Evolutionary conservation across 2,329 filamentous ascomycete species (phyloP).

Genomic region (Penicillium fuscoglaucum): DNA sequence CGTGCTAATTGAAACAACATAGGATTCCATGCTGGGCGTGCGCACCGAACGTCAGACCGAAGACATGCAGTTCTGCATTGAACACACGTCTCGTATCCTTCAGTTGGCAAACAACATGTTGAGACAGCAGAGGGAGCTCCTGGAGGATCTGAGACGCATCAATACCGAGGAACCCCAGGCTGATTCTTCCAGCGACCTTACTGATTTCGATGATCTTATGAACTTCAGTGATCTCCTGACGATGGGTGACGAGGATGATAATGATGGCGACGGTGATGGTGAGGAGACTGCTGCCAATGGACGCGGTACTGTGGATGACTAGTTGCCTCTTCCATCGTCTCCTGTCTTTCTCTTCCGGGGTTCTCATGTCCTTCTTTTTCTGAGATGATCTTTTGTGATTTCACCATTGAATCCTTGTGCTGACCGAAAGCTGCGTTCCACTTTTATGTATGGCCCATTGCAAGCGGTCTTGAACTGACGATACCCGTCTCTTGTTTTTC

Average conservation of each 20-base stretch:
- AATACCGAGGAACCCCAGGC: too few species aligned
- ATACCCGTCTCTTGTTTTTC: background rate
- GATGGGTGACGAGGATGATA: background rate
- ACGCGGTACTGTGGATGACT: background rate
- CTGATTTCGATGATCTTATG: too few species aligned
- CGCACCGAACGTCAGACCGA: background rate
- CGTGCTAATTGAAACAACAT: background rate
- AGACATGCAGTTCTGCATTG: background rate
- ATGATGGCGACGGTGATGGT: background rate
- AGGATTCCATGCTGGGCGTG: background rate
- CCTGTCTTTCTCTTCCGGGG: background rate
- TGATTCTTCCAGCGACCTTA: background rate
- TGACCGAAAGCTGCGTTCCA: background rate
- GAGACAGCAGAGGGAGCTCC: background rate
- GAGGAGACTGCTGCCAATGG: background rate
- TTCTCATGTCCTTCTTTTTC: background rate
- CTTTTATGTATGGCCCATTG: background rate
- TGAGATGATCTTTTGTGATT: background rate
- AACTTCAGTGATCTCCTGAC: too few species aligned
- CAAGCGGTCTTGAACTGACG: background rate
- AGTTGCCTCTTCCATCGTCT: background rate
- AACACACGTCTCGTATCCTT: background rate
- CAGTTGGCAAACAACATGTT: background rate
- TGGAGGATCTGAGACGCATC: background rate
- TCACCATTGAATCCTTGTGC: background rate